phyloP scores from a whole-genome alignment of 75 land plant species.

The Pseudotsuga menziesii region DNA sequence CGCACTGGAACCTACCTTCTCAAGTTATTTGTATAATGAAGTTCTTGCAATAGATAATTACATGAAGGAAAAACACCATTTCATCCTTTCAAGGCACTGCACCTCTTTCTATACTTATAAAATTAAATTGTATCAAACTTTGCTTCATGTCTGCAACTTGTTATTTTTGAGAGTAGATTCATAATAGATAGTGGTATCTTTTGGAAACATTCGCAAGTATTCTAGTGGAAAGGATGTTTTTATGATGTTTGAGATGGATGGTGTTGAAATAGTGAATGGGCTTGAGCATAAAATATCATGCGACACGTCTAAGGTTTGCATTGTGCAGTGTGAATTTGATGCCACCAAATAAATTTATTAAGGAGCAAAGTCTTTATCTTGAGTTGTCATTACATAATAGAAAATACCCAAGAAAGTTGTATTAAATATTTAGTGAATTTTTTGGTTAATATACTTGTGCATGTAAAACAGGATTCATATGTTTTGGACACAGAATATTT shows the following conservation, averaged over 20 bases:
- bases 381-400: neutral
- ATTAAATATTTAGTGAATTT: neutral
- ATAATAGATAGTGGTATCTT: neutral
- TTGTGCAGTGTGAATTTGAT: neutral
- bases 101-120: neutral
- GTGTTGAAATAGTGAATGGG: conserved; percentile 48
- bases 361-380: neutral
- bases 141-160: neutral
- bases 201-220: conserved; percentile 53
- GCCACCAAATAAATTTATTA: neutral
- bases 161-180: neutral
- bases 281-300: conserved; percentile 81
- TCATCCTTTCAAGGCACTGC: conserved; percentile 44
- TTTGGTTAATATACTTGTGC: neutral
- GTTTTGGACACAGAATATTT: conserved; percentile 91
- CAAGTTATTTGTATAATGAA: conserved; percentile 59
- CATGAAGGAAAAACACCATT: conserved; percentile 21
- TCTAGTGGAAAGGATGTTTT: conserved; percentile 29
- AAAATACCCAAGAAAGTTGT: neutral
- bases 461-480: conserved; percentile 58
- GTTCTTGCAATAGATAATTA: conserved; percentile 37
- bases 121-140: neutral
- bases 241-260: conserved; percentile 32
- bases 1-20: conserved; percentile 66
- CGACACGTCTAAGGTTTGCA: conserved; percentile 71